These are phyloP conservation scores for Cercophora sp. DNA, from an alignment of 495 filamentous ascomycete genomes.

Conservation along the genomic window DNA sequence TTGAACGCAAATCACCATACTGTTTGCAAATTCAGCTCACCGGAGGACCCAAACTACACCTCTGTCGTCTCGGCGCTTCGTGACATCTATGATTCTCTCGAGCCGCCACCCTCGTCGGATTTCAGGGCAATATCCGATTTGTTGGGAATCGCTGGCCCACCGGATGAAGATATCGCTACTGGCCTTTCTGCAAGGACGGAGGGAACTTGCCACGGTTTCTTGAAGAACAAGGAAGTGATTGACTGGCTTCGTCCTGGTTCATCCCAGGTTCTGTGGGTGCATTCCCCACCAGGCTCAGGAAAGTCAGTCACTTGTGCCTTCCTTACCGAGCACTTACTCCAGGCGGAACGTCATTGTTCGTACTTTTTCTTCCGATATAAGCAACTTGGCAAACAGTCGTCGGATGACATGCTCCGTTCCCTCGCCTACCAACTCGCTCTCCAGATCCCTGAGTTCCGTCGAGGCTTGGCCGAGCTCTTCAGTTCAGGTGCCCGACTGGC, in stretches of 20 bases:
- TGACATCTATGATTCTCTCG: not conserved
- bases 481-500: not conserved
- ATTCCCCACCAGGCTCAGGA: slow-evolving; percentile 20
- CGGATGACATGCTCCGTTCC: slow-evolving; percentile 15
- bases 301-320: slow-evolving; percentile 26
- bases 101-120: not conserved
- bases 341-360: slow-evolving; percentile 7
- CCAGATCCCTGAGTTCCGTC: slow-evolving; percentile 10
- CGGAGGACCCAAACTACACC: slow-evolving; percentile 37
- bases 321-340: slow-evolving; percentile 20
- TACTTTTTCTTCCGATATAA: slow-evolving; percentile 27
- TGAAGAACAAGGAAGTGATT: slow-evolving; percentile 7
- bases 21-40: slow-evolving; percentile 42
- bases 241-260: slow-evolving; percentile 11
- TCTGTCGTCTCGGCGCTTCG: slow-evolving; percentile 23
- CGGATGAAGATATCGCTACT: slow-evolving; percentile 23
- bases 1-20: slow-evolving; percentile 43
- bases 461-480: not conserved
- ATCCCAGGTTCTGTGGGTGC: slow-evolving; percentile 21
- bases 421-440: slow-evolving; percentile 23
- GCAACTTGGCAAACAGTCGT: slow-evolving; percentile 9
- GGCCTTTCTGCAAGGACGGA: not conserved
- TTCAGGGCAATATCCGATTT: not conserved
- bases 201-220: slow-evolving; percentile 18
- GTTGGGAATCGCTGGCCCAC: not conserved